These are phyloP conservation scores for Fomitopsis serialis DNA, from an alignment of 768 basidiomycete genomes.

Conservation along the genomic window DNA sequence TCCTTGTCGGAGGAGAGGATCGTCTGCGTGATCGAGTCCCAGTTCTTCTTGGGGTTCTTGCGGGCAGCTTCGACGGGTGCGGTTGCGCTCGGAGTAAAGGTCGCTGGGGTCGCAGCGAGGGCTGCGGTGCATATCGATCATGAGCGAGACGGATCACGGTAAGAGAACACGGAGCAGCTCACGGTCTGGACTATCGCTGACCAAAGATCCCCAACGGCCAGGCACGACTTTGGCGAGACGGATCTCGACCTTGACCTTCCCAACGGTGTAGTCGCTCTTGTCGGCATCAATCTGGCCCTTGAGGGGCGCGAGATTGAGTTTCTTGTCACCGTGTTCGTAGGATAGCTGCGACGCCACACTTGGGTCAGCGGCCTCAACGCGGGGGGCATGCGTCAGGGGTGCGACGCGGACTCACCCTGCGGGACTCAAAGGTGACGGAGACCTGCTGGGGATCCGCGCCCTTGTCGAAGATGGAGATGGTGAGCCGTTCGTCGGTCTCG, in stretches of 20 bases:
- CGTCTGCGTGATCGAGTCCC: slow-evolving; percentile 76
- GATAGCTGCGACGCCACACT: slow-evolving; percentile 35
- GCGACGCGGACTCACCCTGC: slow-evolving; percentile 41
- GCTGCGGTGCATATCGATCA: neutral
- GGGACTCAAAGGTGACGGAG: slow-evolving; percentile 55
- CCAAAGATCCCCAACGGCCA: slow-evolving; percentile 71
- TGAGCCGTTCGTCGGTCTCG: slow-evolving; percentile 75
- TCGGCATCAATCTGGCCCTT: slow-evolving; percentile 73
- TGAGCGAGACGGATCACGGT: slow-evolving; percentile 17
- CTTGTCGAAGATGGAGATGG: slow-evolving; percentile 73
- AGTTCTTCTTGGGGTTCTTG: slow-evolving; percentile 79
- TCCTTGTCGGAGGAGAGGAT: slow-evolving; percentile 69
- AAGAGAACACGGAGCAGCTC: slow-evolving; percentile 32
- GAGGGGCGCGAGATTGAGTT: slow-evolving; percentile 71
- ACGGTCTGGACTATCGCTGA: slow-evolving; percentile 77
- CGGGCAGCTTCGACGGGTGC: slow-evolving; percentile 22
- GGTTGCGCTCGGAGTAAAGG: slow-evolving; percentile 30
- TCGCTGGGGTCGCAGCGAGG: slow-evolving; percentile 18
- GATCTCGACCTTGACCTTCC: slow-evolving; percentile 87
- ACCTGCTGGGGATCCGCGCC: slow-evolving; percentile 64
- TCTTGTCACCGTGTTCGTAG: slow-evolving; percentile 66
- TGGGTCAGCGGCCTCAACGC: neutral
- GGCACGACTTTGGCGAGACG: slow-evolving; percentile 60
- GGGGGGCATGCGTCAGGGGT: neutral
- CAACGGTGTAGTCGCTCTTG: slow-evolving; percentile 58